phyloP scores from a whole-genome alignment of 306 rosid genomes.

The Boehmeria nivea region DNA sequence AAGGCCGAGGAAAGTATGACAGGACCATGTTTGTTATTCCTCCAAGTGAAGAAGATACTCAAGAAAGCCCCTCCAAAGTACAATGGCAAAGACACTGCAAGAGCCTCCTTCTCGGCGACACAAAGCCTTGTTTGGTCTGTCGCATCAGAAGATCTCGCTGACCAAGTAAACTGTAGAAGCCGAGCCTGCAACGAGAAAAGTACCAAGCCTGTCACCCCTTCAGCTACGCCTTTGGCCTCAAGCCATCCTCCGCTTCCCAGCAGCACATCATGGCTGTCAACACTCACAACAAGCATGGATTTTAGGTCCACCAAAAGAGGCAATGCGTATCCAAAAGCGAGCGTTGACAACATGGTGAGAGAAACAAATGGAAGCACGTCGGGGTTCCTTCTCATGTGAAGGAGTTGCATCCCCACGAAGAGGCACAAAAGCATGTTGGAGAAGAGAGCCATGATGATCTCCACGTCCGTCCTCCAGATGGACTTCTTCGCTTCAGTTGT shows the following conservation, averaged over 20 bases:
- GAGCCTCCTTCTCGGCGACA: constrained; percentile 36
- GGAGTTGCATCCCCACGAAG: constrained; percentile 43
- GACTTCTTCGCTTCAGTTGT: neutral
- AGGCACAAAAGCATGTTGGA: constrained; percentile 53
- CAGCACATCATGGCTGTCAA: constrained; percentile 8
- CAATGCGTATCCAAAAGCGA: no score
- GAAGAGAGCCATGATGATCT: constrained; percentile 44
- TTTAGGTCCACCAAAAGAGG: constrained; percentile 61
- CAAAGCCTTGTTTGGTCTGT: constrained; percentile 21
- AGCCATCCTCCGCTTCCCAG: constrained; percentile 41
- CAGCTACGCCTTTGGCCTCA: constrained; percentile 40
- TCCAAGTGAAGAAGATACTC: constrained; percentile 4
- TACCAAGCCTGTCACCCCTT: constrained; percentile 40
- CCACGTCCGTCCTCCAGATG: constrained; percentile 52
- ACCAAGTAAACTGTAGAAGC: constrained; percentile 52
- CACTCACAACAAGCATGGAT: constrained; percentile 37
- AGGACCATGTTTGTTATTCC: constrained; percentile 21
- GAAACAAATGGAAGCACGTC: constrained; percentile 48
- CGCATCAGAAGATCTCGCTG: constrained; percentile 31
- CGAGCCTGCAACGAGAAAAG: constrained; percentile 47
- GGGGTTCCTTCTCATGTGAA: constrained; percentile 39
- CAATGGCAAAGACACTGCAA: constrained; percentile 26
- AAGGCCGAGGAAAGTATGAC: no score
- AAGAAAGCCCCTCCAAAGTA: neutral
- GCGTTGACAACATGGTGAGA: constrained; percentile 41